A percentile compares a stretch with the other conserved stretches of the same genome.
Evolutionary conservation across 2,329 filamentous ascomycete species (phyloP).

Genomic region (Phialocephala subalpina): DNA sequence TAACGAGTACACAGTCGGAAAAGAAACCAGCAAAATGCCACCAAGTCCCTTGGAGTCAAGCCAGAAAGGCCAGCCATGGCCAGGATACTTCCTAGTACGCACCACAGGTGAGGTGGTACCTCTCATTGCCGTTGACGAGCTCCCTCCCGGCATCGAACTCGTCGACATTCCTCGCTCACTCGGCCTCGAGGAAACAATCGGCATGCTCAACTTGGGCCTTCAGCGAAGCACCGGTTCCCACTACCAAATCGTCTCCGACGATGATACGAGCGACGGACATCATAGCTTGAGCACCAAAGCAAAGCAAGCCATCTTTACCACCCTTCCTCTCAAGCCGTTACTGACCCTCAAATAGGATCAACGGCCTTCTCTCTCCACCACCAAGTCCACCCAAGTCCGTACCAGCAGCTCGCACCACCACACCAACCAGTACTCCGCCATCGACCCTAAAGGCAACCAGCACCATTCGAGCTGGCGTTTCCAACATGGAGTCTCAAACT

Average conservation of each 20-base stretch:
- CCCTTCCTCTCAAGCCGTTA: background rate
- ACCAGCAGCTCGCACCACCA: background rate
- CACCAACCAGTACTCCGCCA: slow-evolving; percentile 13
- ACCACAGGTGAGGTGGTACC: slow-evolving; percentile 55
- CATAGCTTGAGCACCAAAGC: background rate
- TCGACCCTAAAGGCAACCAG: slow-evolving; percentile 12
- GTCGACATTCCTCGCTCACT: slow-evolving; percentile 49
- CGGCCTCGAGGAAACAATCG: slow-evolving; percentile 36
- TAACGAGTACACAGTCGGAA: background rate
- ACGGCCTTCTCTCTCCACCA: background rate
- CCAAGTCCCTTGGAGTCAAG: background rate
- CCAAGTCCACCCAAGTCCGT: background rate
- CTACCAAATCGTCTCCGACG: slow-evolving; percentile 28
- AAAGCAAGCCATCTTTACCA: background rate
- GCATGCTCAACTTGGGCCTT: slow-evolving; percentile 42
- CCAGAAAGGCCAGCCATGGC: slow-evolving; percentile 30
- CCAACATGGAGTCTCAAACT: background rate
- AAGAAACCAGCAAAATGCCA: slow-evolving; percentile 16
- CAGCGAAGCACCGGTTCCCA: slow-evolving; percentile 27
- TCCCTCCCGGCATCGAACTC: slow-evolving; percentile 49
- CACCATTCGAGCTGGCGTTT: background rate
- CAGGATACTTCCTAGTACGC: slow-evolving; percentile 54
- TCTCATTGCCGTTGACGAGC: slow-evolving; percentile 61
- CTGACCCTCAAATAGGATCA: background rate
- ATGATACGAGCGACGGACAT: slow-evolving; percentile 5